These are phyloP conservation scores for Ascobolus immersus DNA, from an alignment of 495 filamentous ascomycete genomes.

Conservation along the genomic window DNA sequence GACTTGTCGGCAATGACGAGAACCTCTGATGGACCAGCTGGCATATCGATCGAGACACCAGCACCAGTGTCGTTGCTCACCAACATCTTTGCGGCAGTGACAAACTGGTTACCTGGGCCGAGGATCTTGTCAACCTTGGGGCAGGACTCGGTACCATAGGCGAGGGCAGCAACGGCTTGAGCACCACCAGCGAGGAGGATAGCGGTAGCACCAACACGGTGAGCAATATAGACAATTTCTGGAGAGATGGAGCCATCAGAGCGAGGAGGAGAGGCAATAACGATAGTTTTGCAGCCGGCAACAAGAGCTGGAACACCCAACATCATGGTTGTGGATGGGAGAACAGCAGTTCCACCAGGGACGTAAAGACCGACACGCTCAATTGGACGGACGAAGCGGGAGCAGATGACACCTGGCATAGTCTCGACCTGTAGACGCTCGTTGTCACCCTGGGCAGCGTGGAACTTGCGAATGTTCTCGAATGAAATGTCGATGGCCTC, in stretches of 20 bases:
- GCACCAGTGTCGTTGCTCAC: slow-evolving; percentile 91
- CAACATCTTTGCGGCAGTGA: slow-evolving; percentile 93
- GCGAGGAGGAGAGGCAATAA: slow-evolving; percentile 75
- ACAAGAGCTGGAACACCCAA: slow-evolving; percentile 92
- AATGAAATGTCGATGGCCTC: slow-evolving; percentile 82
- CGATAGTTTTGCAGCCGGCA: slow-evolving; percentile 86
- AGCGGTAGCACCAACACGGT: slow-evolving; percentile 83
- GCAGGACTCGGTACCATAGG: slow-evolving; percentile 59
- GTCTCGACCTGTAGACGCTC: slow-evolving; percentile 66
- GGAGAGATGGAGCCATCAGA: slow-evolving; percentile 75
- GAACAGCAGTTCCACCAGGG: slow-evolving; percentile 81
- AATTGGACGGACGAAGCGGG: slow-evolving; percentile 74
- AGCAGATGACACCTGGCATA: slow-evolving; percentile 90
- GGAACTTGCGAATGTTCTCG: slow-evolving; percentile 82
- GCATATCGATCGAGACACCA: slow-evolving; percentile 92
- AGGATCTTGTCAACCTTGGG: slow-evolving; percentile 97
- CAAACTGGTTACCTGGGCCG: slow-evolving; percentile 93
- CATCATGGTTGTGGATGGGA: slow-evolving; percentile 93
- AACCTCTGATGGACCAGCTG: slow-evolving; percentile 86
- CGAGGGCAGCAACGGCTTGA: slow-evolving; percentile 78
- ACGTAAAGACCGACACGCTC: slow-evolving; percentile 88
- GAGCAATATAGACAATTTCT: slow-evolving; percentile 92
- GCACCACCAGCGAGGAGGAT: slow-evolving; percentile 91
- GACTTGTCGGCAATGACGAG: slow-evolving; percentile 80
- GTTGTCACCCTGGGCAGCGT: slow-evolving; percentile 62